Base-by-base conservation (phyloP, 164 flowering plant species). In the Euptelea pleiosperma region DNA sequence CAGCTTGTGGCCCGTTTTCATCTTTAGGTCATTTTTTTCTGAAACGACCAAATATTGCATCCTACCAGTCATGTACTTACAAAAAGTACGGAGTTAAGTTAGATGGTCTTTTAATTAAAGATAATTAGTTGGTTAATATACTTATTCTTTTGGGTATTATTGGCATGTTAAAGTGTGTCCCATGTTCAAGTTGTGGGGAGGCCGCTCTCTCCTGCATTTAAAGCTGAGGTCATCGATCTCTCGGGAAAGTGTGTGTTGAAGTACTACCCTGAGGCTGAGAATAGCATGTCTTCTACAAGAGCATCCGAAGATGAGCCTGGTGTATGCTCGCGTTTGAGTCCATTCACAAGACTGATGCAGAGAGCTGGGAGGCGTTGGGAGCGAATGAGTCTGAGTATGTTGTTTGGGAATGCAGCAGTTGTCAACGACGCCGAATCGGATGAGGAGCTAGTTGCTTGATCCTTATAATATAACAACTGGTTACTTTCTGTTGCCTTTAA, bases 111-210 rank as follows among this genome's bases (percentile, higher is more conserved):
- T 2, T 40, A n/a, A 40, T 40, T n/a, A 22, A n/a, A n/a, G 19
- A 18, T 42, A 18, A 16, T 4, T 42, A 2, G 24, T 12, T 28
- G 2, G 14, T 15, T 37, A 2, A 37, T 37, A 29, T 31, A 30
- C 54, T 50, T 2, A 50, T 31, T 31, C 11, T 0, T 31, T 19
- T 29, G 6, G 8, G 9, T 21, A 35, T 47, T 49, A 40, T 47
- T 36, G 70, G 15, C 33, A n/a, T 14, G 28, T 49, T 58, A 44
- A 14, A 83, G 88, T 50, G 68, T 83, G 42, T 71, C 79, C 41
- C 78, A 80, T 63, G 88, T 77, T 53, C 75, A 79, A 75, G 85
- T 65, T 28, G 57, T 73, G 25, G 88, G 85, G 14, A 57, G 71
- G 51, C 67, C 75, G 10, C 70, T 80, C n/a, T 66, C 66, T 25